A percentile compares a stretch with the other conserved stretches of the same genome.
Evolutionary conservation across 1,284 basidiomycete species (phyloP).

Genomic region (Melampsora americana): DNA sequence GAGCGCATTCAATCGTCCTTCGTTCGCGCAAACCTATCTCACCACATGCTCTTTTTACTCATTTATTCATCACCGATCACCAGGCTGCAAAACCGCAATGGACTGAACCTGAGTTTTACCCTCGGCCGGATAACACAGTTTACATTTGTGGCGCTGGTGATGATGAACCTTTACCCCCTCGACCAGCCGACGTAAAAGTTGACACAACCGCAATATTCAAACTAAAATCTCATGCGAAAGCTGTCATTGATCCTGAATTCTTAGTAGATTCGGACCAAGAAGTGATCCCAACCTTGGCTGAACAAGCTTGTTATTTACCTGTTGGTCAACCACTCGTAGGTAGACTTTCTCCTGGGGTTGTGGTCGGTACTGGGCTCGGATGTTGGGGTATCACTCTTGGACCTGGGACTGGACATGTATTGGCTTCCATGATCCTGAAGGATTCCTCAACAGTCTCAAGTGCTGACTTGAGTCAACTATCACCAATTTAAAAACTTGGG

Average conservation of each 20-base stretch:
- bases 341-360: neutral
- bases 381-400: conserved; percentile 4
- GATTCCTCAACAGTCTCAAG: neutral
- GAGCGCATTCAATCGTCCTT: neutral
- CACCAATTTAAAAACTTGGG: neutral
- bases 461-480: conserved; percentile 1
- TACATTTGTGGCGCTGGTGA: conserved; percentile 1
- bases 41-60: neutral
- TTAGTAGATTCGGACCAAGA: neutral
- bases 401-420: neutral
- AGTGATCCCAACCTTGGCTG: neutral
- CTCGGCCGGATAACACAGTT: neutral
- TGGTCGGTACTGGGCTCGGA: neutral
- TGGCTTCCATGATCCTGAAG: neutral
- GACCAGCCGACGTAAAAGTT: neutral
- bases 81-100: neutral
- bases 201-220: neutral
- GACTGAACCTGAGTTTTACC: conserved; percentile 2
- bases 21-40: neutral
- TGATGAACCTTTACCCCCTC: neutral
- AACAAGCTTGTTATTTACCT: conserved; percentile 1
- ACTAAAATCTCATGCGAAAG: neutral
- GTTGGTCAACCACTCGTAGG: neutral
- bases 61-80: neutral
- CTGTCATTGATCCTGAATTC: neutral